These are phyloP conservation scores for Prunus mongolica DNA, from an alignment of 306 rosid genomes.

Conservation along the genomic window DNA sequence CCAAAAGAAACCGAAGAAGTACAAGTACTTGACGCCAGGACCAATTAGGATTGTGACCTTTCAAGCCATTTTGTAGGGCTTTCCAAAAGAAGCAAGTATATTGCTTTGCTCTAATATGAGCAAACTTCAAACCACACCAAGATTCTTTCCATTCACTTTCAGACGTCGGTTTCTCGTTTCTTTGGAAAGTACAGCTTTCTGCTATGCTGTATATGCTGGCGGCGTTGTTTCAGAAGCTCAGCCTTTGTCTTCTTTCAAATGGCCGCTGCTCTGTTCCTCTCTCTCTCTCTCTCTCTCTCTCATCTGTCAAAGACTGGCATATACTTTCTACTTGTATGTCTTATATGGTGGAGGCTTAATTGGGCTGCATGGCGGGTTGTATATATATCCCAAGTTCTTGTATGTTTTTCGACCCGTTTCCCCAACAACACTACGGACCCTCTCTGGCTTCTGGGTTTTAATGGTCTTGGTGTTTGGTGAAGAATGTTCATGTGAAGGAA, in stretches of 20 bases:
- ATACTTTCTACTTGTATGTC: not conserved
- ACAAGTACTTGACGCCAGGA: not conserved
- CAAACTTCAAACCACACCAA: not conserved
- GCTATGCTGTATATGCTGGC: slow-evolving; percentile 4
- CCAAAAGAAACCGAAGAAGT: not conserved
- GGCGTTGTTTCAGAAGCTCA: slow-evolving; percentile 9
- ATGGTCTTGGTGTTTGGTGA: not conserved
- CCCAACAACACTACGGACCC: not conserved
- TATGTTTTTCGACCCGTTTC: not conserved
- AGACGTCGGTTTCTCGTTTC: not conserved
- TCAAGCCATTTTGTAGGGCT: not conserved
- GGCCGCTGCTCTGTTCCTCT: not conserved
- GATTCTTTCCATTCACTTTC: not conserved
- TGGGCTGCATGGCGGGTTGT: not conserved
- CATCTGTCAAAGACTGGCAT: slow-evolving; percentile 4
- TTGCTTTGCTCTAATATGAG: not conserved
- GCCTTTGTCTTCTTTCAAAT: not conserved
- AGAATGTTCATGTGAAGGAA: not conserved
- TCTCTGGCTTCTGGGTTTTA: no score
- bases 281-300: not conserved
- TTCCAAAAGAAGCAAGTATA: not conserved
- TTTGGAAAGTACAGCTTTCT: not conserved
- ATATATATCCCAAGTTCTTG: not conserved
- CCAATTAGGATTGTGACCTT: no score
- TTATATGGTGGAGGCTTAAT: not conserved